Percentiles rank a stretch among this genome's conserved stretches.
Conservation (phyloP, 2,329 filamentous ascomycete species). For the Verticillium albo-atrum region DNA sequence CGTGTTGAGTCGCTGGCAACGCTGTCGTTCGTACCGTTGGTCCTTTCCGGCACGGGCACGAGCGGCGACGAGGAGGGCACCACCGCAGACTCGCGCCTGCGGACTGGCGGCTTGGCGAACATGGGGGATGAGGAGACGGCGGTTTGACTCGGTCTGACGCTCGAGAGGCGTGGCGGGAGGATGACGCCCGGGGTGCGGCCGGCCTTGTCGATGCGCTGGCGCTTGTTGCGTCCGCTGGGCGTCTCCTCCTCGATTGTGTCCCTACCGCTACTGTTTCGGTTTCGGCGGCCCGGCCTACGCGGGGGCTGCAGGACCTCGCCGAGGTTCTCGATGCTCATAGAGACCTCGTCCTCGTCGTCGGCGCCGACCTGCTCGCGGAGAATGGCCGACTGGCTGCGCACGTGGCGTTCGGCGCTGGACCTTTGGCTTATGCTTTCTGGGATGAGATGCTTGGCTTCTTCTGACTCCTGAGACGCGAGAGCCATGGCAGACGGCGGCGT, state of each 20-base stretch:
- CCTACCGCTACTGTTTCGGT: neutral
- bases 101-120: neutral
- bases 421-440: neutral
- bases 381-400: conserved; percentile 91
- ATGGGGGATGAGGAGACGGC: neutral
- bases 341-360: conserved; percentile 21
- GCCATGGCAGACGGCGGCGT: neutral
- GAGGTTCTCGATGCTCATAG: neutral
- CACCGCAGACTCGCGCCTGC: neutral
- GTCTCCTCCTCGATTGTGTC: neutral
- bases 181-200: neutral
- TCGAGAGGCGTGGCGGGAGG: neutral
- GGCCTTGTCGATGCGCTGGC: neutral
- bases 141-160: neutral
- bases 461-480: neutral
- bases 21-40: neutral
- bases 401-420: conserved; percentile 73
- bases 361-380: conserved; percentile 83
- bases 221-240: neutral
- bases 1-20: neutral
- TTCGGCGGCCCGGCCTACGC: neutral
- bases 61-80: neutral
- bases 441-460: conserved; percentile 70
- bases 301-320: neutral
- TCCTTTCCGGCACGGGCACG: neutral